These are phyloP conservation scores for Excoecaria cochinchinensis DNA, from an alignment of 345 rosid species.

Conservation along the genomic window DNA sequence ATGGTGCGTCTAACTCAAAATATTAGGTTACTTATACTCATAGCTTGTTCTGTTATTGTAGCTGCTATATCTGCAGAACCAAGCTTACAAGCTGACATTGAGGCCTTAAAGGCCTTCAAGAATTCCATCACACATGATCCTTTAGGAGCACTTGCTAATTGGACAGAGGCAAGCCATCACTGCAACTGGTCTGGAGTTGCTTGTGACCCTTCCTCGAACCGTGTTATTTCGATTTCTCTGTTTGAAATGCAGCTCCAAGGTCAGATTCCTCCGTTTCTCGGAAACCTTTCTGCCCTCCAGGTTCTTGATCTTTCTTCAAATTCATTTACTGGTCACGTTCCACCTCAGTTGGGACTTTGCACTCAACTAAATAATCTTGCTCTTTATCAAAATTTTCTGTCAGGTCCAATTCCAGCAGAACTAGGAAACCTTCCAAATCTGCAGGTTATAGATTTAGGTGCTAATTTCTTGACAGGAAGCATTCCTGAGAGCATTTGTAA, in stretches of 20 bases:
- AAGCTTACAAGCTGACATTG: conserved; percentile 42
- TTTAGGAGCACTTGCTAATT: conserved; percentile 50
- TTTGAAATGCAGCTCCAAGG: conserved; percentile 68
- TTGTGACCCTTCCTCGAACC: conserved; percentile 47
- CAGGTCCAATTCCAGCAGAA: conserved; percentile 63
- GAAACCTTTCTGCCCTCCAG: conserved; percentile 78
- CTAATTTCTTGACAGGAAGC: conserved; percentile 55
- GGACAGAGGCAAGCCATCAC: conserved; percentile 57
- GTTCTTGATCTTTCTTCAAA: conserved; percentile 81
- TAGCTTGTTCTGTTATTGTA: conserved; percentile 19
- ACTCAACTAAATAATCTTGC: conserved; percentile 46
- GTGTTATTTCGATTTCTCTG: conserved; percentile 48
- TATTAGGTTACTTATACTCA: conserved; percentile 21
- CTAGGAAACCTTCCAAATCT: conserved; percentile 55
- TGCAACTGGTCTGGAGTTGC: conserved; percentile 84
- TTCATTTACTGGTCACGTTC: conserved; percentile 54
- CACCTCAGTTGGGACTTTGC: conserved; percentile 56
- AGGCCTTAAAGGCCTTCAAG: conserved; percentile 63
- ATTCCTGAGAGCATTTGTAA: conserved; percentile 59
- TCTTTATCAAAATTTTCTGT: conserved; percentile 53
- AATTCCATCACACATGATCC: conserved; percentile 53
- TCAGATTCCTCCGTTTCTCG: conserved; percentile 54
- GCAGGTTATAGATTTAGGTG: conserved; percentile 53
- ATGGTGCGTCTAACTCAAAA: conserved; percentile 18
- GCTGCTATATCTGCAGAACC: conserved; percentile 28